A percentile compares a stretch with the other conserved stretches of the same genome.
Evolutionary conservation across 2,329 filamentous ascomycete genomes (phyloP).

Genomic region (Fusarium dimerum): DNA sequence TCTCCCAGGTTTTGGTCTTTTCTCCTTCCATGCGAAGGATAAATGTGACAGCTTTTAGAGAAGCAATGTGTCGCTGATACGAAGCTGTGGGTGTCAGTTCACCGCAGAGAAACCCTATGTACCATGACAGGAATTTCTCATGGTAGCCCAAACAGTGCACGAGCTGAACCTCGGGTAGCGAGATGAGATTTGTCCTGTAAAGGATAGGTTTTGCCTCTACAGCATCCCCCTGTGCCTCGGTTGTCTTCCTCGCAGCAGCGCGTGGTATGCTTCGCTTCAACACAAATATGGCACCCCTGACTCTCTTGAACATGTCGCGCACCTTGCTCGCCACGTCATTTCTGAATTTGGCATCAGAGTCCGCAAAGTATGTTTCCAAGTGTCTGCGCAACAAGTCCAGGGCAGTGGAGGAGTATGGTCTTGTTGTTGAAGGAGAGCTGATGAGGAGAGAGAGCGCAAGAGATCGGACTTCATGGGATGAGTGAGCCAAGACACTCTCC

Average conservation of each 20-base stretch:
- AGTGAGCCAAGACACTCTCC: conserved; percentile 54
- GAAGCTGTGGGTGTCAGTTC: conserved; percentile 81
- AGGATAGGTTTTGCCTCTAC: conserved; percentile 32
- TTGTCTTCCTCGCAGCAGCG: conserved; percentile 37
- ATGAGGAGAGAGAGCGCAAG: conserved; percentile 81
- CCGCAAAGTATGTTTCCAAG: conserved; percentile 73
- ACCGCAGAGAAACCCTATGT: conserved; percentile 67
- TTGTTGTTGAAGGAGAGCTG: conserved; percentile 72
- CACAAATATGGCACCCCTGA: conserved; percentile 66
- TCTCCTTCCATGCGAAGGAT: conserved; percentile 72
- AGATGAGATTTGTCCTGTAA: conserved; percentile 42
- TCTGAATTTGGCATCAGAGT: conserved; percentile 83
- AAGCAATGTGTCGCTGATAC: conserved; percentile 85
- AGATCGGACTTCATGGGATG: conserved; percentile 67
- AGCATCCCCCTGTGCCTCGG: conserved; percentile 26
- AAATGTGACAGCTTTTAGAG: conserved; percentile 69
- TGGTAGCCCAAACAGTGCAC: conserved; percentile 50
- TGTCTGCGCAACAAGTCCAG: conserved; percentile 65
- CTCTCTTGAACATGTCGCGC: conserved; percentile 74
- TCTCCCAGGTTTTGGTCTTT: conserved; percentile 41
- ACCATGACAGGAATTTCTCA: conserved; percentile 71
- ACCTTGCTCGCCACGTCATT: conserved; percentile 76
- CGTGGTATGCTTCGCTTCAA: conserved; percentile 48
- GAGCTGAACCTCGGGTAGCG: conserved; percentile 40
- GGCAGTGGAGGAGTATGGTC: conserved; percentile 65